phyloP scores from a whole-genome alignment of 2,329 filamentous ascomycete species.

The Penicillium sp. region DNA sequence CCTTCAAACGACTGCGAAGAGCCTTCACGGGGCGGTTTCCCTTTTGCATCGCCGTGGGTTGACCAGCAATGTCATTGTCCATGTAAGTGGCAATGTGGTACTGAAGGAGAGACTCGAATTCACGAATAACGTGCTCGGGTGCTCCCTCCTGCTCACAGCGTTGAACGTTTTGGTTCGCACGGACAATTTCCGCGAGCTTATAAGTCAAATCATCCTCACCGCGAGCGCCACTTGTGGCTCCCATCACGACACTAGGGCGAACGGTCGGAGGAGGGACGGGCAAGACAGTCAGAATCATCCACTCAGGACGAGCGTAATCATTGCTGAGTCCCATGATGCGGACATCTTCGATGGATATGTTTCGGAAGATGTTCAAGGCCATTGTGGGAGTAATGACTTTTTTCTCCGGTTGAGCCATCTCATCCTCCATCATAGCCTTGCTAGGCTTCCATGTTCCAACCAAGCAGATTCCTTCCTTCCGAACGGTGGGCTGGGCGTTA shows the following conservation, averaged over 20 bases:
- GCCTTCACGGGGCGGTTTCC: constrained; percentile 95
- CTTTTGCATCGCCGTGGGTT: constrained; percentile 93
- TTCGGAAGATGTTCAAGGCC: constrained; percentile 81
- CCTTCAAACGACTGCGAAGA: constrained; percentile 94
- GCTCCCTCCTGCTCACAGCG: constrained; percentile 89
- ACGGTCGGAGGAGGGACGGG: constrained; percentile 95
- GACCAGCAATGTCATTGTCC: constrained; percentile 98
- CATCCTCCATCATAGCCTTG: constrained; percentile 70
- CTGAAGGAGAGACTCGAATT: constrained; percentile 89
- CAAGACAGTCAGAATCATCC: constrained; percentile 95
- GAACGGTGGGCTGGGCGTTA: constrained; percentile 83
- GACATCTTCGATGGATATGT: constrained; percentile 78
- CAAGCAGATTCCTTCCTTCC: constrained; percentile 81
- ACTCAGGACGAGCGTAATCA: constrained; percentile 94
- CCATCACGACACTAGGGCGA: constrained; percentile 94
- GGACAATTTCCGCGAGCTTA: constrained; percentile 97
- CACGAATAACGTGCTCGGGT: constrained; percentile 82
- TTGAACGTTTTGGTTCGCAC: constrained; percentile 91
- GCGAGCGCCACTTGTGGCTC: constrained; percentile 85
- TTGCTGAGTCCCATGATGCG: constrained; percentile 86
- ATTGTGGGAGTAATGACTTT: constrained; percentile 77
- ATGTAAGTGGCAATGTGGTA: constrained; percentile 99
- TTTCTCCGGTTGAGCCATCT: constrained; percentile 71
- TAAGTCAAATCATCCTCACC: constrained; percentile 99
- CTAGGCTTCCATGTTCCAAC: constrained; percentile 70